Conservation (phyloP, 179 eudicot genomes). For the Carnegiea gigantea region DNA sequence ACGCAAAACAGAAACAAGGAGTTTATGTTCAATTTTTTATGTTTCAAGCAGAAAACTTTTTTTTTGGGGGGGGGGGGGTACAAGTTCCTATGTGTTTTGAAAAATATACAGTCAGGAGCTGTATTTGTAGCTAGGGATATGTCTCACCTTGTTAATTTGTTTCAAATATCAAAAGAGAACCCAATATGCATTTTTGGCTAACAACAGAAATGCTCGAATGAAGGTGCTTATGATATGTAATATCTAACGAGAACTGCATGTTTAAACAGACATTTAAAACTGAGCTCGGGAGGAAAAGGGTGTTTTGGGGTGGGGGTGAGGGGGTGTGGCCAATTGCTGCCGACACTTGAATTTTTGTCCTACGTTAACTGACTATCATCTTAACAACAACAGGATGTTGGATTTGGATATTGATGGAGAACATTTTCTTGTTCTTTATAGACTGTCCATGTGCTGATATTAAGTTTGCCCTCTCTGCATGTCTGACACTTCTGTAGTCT, state of each 20-base stretch:
- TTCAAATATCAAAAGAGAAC: not conserved
- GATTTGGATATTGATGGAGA: slow-evolving; percentile 2
- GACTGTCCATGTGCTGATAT: not conserved
- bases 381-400: not conserved
- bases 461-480: not conserved
- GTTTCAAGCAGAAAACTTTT: not conserved
- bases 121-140: not conserved
- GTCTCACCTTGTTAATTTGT: not conserved
- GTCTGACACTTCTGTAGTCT: not conserved
- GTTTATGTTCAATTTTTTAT: no score
- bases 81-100: no score
- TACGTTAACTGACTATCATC: not conserved
- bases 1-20: not conserved
- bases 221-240: no score
- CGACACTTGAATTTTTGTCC: not conserved
- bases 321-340: not conserved
- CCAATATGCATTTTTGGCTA: no score
- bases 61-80: no score
- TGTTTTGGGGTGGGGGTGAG: no score
- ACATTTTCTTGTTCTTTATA: not conserved
- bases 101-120: not conserved
- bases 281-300: not conserved
- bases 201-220: no score
- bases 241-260: no score
- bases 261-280: no score